Evolutionary conservation across 2,329 filamentous ascomycete genomes (phyloP).

Genomic region (Chaetomiaceae sp.): DNA sequence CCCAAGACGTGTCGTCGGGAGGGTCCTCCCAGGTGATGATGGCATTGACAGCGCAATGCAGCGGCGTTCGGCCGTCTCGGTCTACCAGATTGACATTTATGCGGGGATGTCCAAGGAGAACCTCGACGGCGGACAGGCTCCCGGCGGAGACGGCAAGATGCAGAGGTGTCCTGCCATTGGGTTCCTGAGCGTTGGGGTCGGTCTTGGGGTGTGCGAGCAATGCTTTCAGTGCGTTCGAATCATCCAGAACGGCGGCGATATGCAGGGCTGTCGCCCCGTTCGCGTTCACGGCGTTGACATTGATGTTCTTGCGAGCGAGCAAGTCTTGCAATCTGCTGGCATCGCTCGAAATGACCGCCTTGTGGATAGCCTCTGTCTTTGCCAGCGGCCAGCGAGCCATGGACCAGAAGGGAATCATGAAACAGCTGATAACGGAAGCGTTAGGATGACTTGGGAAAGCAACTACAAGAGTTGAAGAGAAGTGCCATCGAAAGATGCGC

Average conservation of each 20-base stretch:
- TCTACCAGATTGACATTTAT: conserved; percentile 1
- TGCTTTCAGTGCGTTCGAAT: background rate
- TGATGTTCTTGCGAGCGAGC: background rate
- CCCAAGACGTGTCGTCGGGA: too few species aligned
- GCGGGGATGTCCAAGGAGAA: background rate
- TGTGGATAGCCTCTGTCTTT: background rate
- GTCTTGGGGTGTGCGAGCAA: background rate
- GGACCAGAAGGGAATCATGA: background rate
- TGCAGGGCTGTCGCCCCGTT: background rate
- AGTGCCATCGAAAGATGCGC: too few species aligned
- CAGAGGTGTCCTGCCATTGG: background rate
- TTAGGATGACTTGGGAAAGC: too few species aligned
- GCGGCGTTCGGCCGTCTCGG: background rate
- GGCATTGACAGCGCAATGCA: background rate
- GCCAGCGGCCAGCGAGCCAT: background rate
- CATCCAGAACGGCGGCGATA: background rate
- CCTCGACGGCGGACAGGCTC: background rate
- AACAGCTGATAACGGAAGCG: background rate
- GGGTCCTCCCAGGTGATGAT: too few species aligned
- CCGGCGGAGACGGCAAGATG: background rate
- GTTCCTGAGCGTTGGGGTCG: background rate
- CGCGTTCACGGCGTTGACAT: background rate
- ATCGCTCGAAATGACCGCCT: background rate
- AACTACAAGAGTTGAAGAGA: too few species aligned
- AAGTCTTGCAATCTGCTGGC: background rate